Percentiles rank a stretch among this genome's conserved stretches.
Conservation (phyloP, 116 monocot genomes). For the Dioscorea cayenensis region DNA sequence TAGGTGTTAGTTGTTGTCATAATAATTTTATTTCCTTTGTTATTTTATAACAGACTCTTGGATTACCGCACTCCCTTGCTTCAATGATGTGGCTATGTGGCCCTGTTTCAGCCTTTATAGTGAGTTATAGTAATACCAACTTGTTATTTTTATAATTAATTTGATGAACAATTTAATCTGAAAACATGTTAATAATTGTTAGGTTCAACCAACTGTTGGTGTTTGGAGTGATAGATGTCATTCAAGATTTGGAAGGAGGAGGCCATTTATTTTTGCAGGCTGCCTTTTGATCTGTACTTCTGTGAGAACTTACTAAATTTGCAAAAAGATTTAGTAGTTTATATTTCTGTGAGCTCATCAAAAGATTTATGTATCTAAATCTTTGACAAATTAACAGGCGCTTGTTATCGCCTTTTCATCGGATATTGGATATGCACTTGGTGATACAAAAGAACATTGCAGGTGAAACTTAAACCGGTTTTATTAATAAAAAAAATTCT, state of each 20-base stretch:
- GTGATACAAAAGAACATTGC: slow-evolving; percentile 28
- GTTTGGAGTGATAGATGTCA: slow-evolving; percentile 30
- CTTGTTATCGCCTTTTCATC: slow-evolving; percentile 25
- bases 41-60: slow-evolving; percentile 17
- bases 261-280: slow-evolving; percentile 36
- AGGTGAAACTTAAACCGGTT: slow-evolving; percentile 4
- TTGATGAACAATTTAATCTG: not conserved
- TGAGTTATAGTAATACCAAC: not conserved
- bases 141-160: not conserved
- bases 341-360: not conserved
- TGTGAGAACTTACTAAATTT: slow-evolving; percentile 6
- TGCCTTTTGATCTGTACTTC: slow-evolving; percentile 24
- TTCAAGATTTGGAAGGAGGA: slow-evolving; percentile 30
- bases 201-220: slow-evolving; percentile 25
- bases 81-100: slow-evolving; percentile 21
- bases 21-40: not conserved
- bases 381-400: slow-evolving; percentile 16
- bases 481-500: no score
- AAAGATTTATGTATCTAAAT: not conserved
- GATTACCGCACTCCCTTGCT: slow-evolving; percentile 16
- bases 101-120: slow-evolving; percentile 11
- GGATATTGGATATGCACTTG: slow-evolving; percentile 22
- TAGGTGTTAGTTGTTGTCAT: no score
- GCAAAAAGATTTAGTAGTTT: no score
- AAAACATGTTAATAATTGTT: not conserved